Percentiles rank a stretch among this genome's conserved stretches.
Conservation (phyloP, 306 rosid species). For the Glycine soja region DNA sequence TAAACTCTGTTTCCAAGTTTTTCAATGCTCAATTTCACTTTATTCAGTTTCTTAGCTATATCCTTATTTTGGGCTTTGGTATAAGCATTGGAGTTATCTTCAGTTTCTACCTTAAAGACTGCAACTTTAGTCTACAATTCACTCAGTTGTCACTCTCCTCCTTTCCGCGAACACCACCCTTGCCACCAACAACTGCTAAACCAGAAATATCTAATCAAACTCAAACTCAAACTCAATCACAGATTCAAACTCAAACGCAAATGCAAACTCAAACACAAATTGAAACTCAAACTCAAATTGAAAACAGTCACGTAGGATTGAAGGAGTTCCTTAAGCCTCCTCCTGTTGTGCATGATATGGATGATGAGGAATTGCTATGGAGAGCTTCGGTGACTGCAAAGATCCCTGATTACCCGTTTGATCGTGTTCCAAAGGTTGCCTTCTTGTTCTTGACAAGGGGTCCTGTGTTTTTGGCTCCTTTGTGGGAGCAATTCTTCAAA, state of each 20-base stretch:
- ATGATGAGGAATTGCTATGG: conserved; percentile 78
- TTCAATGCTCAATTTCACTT: conserved; percentile 54
- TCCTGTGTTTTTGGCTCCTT: conserved; percentile 68
- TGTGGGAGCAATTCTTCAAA: conserved; percentile 84
- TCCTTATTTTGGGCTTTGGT: conserved; percentile 65
- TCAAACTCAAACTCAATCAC: background rate
- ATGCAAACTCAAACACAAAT: background rate
- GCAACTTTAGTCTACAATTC: conserved; percentile 64
- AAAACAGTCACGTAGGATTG: conserved; percentile 53
- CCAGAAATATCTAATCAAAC: conserved; percentile 2
- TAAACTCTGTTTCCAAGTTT: conserved; percentile 51
- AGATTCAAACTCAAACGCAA: background rate
- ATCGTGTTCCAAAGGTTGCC: conserved; percentile 76
- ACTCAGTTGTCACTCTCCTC: conserved; percentile 62
- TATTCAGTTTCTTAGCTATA: conserved; percentile 49
- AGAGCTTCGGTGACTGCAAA: conserved; percentile 75
- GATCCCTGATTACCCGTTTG: conserved; percentile 63
- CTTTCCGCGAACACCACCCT: conserved; percentile 37
- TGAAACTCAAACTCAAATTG: background rate
- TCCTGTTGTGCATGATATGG: conserved; percentile 66
- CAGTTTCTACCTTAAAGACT: conserved; percentile 56
- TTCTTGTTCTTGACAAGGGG: conserved; percentile 89
- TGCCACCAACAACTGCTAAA: conserved; percentile 14
- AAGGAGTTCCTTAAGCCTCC: conserved; percentile 62
- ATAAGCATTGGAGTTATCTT: conserved; percentile 63